These are phyloP conservation scores for Dillenia turbinata DNA, from an alignment of 164 flowering plant genomes.

Conservation along the genomic window DNA sequence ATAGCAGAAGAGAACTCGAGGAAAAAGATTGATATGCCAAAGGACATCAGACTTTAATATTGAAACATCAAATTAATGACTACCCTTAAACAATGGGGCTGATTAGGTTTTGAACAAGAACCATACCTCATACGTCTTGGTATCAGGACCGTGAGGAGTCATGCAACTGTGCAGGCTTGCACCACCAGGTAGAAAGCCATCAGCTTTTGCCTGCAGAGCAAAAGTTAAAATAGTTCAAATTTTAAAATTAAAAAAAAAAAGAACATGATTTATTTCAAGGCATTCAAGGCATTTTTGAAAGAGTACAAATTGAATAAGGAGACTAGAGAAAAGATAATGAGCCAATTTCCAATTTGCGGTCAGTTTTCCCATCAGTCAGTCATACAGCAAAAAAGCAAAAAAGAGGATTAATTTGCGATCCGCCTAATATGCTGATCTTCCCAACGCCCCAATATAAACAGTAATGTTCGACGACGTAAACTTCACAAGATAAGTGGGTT, in stretches of 20 bases:
- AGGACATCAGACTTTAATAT: too few species aligned
- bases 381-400: too few species aligned
- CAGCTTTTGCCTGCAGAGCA: conserved; percentile 75
- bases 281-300: too few species aligned
- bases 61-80: neutral
- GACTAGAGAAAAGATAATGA: too few species aligned
- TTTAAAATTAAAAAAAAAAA: too few species aligned
- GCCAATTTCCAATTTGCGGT: too few species aligned
- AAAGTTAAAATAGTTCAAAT: neutral
- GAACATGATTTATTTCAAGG: too few species aligned
- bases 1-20: neutral
- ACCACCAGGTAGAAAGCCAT: conserved; percentile 94
- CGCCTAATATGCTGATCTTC: too few species aligned
- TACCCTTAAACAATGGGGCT: too few species aligned
- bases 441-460: neutral
- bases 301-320: too few species aligned
- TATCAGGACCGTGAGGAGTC: conserved; percentile 99
- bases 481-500: neutral
- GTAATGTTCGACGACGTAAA: neutral
- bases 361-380: too few species aligned
- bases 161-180: conserved; percentile 97
- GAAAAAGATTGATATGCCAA: neutral
- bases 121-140: conserved; percentile 82
- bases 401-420: too few species aligned
- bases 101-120: neutral